Conservation (phyloP, 1,284 basidiomycete genomes). For the Xerocomus amazonicus region DNA sequence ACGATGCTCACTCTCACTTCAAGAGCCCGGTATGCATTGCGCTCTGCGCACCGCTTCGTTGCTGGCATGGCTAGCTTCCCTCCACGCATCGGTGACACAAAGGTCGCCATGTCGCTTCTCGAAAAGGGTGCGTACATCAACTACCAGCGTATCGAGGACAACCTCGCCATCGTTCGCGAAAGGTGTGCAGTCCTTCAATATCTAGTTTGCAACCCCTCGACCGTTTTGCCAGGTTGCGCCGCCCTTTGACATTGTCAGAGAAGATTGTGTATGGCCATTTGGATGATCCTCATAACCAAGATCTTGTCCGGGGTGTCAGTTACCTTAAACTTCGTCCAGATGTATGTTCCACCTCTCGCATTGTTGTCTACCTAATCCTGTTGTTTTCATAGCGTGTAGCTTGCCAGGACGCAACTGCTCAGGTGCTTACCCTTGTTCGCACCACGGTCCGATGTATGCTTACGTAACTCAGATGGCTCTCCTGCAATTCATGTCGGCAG, state of each 20-base stretch:
- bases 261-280: conserved; percentile 99
- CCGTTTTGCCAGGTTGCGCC: conserved; percentile 64
- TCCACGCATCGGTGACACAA: conserved; percentile 43
- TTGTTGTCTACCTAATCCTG: conserved; percentile 5
- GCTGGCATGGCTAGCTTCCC: conserved; percentile 78
- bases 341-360: conserved; percentile 45
- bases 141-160: conserved; percentile 97
- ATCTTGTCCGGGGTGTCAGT: conserved; percentile 82
- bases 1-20: conserved; percentile 70
- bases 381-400: conserved; percentile 80
- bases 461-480: conserved; percentile 85
- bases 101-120: conserved; percentile 79
- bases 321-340: conserved; percentile 97
- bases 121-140: conserved; percentile 91
- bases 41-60: conserved; percentile 56
- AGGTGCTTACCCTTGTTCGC: conserved; percentile 40
- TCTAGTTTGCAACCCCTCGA: neutral
- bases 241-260: conserved; percentile 94
- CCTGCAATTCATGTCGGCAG: conserved; percentile 99
- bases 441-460: conserved; percentile 24
- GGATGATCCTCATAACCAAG: conserved; percentile 88
- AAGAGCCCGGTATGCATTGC: conserved; percentile 56
- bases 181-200: conserved; percentile 49
- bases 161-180: conserved; percentile 80
- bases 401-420: conserved; percentile 98